These are phyloP conservation scores for Ploettnerulaceae sp. DNA, from an alignment of 2,329 filamentous ascomycete species.

Conservation along the genomic window DNA sequence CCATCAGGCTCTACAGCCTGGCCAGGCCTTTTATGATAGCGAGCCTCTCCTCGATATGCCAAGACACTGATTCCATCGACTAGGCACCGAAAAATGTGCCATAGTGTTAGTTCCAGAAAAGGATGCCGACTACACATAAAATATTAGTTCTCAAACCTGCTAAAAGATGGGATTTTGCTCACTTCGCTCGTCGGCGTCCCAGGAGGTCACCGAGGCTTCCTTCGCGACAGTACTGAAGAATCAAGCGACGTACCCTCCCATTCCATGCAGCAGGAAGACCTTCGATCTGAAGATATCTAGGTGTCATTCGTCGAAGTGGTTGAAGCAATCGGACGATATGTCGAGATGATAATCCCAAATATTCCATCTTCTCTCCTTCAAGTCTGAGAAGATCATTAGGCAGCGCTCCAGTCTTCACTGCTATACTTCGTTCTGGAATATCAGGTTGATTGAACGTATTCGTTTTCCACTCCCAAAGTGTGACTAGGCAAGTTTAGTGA, in stretches of 20 bases:
- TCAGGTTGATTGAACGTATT: too few species aligned
- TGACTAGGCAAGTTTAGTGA: not conserved
- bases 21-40: not conserved
- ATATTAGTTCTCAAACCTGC: not conserved
- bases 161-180: too few species aligned
- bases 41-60: not conserved
- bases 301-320: not conserved
- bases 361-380: too few species aligned
- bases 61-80: constrained; percentile 2
- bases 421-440: too few species aligned
- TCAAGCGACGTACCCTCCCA: not conserved
- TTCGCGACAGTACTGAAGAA: constrained; percentile 2
- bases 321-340: not conserved
- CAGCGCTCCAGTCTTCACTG: too few species aligned
- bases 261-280: not conserved
- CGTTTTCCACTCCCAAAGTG: not conserved
- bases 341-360: too few species aligned
- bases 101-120: constrained; percentile 8
- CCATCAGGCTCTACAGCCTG: not conserved
- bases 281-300: not conserved
- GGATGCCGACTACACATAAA: not conserved
- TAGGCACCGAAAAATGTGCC: constrained; percentile 10
- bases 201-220: not conserved
- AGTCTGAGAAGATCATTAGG: too few species aligned
- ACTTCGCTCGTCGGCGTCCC: too few species aligned